Evolutionary conservation across 495 filamentous ascomycete species (phyloP), one percentile per base, ranked within the genome.

Genomic region (Penicillium herquei): DNA sequence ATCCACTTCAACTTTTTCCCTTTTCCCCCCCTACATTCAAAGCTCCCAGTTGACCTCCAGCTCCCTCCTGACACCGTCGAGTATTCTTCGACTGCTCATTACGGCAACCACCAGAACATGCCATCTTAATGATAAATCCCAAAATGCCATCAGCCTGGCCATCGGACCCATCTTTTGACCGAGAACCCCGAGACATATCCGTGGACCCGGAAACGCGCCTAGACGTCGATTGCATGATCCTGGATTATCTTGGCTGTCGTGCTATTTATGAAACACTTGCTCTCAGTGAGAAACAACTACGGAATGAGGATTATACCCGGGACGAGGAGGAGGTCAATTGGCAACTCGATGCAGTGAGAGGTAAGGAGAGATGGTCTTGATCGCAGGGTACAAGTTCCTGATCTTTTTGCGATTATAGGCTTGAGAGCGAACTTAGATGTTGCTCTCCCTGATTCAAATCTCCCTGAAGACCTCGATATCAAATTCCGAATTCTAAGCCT

Each of bases 221-320:
- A 9, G 77, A 81, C 1, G 76, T 83, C 13, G 73, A 85, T 52
- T 54, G 74, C 33, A 67, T 80, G 61, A 80, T 82, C n/a, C 65
- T 82, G 21, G 82, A 85, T 55, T 84, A 84, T 56, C 55, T 83
- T 10, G 51, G 76, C n/a, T 78, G 75, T 61, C 64, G 70, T 16
- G 64, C 78, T 11, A 72, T 73, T 16, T 57, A 72, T 14, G 58
- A 53, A n/a, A 54, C 26, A 71, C 9, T 44, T 80, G 8, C 47
- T 21, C 34, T 44, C 51, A 3, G 49, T 54, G 13, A 37, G 32
- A 35, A 32, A 16, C 31, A 18, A 26, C 17, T 21, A 39, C 14
- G 31, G 13, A 56, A 37, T 5, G 56, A 59, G 32, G 42, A 11
- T 13, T 18, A 54, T 13, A 49, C n/a, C 13, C 8, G 11, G 7